phyloP scores from a whole-genome alignment of 2,329 filamentous ascomycete species.

The Ascochyta rabiei region DNA sequence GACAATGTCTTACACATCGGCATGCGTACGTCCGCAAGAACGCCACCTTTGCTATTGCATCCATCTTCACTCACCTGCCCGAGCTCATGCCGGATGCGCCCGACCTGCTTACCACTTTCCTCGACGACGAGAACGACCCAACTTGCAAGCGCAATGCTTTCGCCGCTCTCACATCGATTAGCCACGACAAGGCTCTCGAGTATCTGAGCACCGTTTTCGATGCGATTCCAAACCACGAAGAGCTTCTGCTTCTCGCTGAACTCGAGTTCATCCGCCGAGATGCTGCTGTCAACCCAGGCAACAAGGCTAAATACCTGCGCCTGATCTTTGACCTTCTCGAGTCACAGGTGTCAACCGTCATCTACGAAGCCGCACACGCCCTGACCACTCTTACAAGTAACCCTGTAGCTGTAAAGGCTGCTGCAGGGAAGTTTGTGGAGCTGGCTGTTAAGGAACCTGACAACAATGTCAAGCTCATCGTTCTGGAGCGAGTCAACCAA shows the following conservation, averaged over 20 bases:
- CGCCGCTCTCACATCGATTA: constrained; percentile 86
- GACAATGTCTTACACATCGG: constrained; percentile 90
- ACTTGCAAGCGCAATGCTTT: constrained; percentile 99
- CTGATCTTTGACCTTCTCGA: constrained; percentile 97
- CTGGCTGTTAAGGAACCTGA: constrained; percentile 96
- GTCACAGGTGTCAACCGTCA: constrained; percentile 88
- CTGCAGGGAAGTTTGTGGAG: constrained; percentile 94
- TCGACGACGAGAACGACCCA: constrained; percentile 87
- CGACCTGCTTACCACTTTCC: constrained; percentile 87
- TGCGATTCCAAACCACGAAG: constrained; percentile 90
- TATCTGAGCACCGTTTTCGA: constrained; percentile 92
- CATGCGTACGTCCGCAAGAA: constrained; percentile 99
- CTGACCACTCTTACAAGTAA: constrained; percentile 93
- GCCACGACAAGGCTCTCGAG: constrained; percentile 87
- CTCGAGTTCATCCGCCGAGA: constrained; percentile 98
- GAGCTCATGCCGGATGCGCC: constrained; percentile 93
- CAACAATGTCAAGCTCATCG: constrained; percentile 99
- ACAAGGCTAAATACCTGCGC: constrained; percentile 92
- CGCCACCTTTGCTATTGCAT: constrained; percentile 91
- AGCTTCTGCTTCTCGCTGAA: constrained; percentile 89
- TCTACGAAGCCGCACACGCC: constrained; percentile 96
- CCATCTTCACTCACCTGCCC: constrained; percentile 89
- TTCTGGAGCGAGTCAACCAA: constrained; percentile 90
- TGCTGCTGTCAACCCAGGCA: constrained; percentile 89
- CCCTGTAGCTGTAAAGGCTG: constrained; percentile 95